Evolutionary conservation across 352 stramenopile genomes (phyloP), one percentile per base, ranked within the genome.

Genomic region (Phytophthora sansomeana): DNA sequence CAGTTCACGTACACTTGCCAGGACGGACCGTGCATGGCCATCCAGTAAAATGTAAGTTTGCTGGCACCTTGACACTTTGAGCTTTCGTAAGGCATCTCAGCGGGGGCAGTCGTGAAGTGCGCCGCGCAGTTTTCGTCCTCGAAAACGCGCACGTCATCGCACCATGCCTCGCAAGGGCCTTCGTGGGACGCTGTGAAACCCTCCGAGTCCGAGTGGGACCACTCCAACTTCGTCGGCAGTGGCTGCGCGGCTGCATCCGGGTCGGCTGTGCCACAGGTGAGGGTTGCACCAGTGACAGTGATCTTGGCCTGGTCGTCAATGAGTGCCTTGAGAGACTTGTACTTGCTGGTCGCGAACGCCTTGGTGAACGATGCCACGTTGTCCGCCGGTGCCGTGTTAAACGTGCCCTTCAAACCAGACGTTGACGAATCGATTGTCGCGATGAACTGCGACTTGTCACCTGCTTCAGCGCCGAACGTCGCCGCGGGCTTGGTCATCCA

Each of bases 1-100:
- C 66, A 78, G 44, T 76, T 77, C 33, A 76, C 72, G 53, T 82
- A 82, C n/a, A 75, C 65, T 41, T 83, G 75, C 75, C 75, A 83
- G 1, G 68, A 60, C 4, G 69, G 58, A 16, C 50, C 50, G 36
- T 83, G 75, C 61, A 83, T 49, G 6, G 75, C 75, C 52, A 83
- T 44, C 72, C 75, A 83, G 54, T 76, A 75, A 43, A 77, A 73
- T 4, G 66, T 74, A 14, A 81, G 41, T 39, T 33, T 62, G 9
- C 67, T 81, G 32, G 72, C 35, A n/a, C 65, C 64, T 1, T 43
- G 16, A 26, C 69, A 81, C 13, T 67, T 60, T 13, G 48, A 44
- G 17, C 38, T 50, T 17, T 84, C 73, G 33, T 78, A 78, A 11
- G 73, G 72, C 38, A 84, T 30, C 50, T 74, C 52, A n/a, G 73